Percentiles rank a stretch among this genome's conserved stretches.
Evolutionary conservation across 2,329 filamentous ascomycete genomes (phyloP).

Genomic region (Bipolaris victoriae): DNA sequence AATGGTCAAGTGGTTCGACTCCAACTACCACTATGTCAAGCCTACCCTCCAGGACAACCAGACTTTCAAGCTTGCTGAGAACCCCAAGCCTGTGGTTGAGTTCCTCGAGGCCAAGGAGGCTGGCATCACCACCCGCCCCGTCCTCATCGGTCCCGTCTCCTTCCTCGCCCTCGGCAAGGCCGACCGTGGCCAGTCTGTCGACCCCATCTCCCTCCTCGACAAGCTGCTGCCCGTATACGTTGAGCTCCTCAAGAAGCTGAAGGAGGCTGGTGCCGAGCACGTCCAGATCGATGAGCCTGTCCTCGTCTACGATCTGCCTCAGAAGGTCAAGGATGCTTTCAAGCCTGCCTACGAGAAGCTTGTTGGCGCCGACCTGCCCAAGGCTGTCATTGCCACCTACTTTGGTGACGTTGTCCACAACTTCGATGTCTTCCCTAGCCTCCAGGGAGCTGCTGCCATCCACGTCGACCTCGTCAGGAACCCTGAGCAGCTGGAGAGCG

Average conservation of each 20-base stretch:
- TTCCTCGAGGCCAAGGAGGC: slow-evolving; percentile 98
- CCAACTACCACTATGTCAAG: slow-evolving; percentile 99
- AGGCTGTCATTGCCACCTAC: slow-evolving; percentile 93
- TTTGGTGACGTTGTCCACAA: slow-evolving; percentile 99
- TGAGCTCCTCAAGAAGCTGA: slow-evolving; percentile 89
- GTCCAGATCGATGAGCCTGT: slow-evolving; percentile 99
- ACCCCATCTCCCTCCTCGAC: slow-evolving; percentile 91
- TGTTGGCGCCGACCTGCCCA: slow-evolving; percentile 78
- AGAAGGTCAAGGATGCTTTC: slow-evolving; percentile 94
- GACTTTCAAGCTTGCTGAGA: slow-evolving; percentile 84
- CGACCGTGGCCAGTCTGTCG: slow-evolving; percentile 90
- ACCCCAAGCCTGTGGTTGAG: slow-evolving; percentile 92
- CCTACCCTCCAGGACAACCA: slow-evolving; percentile 97
- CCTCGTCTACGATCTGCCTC: slow-evolving; percentile 90
- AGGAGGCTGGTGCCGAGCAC: slow-evolving; percentile 92
- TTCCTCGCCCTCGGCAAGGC: slow-evolving; percentile 98
- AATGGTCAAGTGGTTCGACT: slow-evolving; percentile 99
- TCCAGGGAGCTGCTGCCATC: slow-evolving; percentile 76
- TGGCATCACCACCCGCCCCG: slow-evolving; percentile 89
- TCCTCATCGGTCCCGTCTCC: slow-evolving; percentile 93
- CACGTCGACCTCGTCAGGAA: slow-evolving; percentile 97
- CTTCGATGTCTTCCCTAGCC: slow-evolving; percentile 82
- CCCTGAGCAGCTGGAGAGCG: slow-evolving; percentile 93
- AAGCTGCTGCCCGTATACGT: slow-evolving; percentile 95
- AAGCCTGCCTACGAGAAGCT: slow-evolving; percentile 97